Evolutionary conservation across 75 land plant species (phyloP).

Genomic region (Cryptomeria japonica): DNA sequence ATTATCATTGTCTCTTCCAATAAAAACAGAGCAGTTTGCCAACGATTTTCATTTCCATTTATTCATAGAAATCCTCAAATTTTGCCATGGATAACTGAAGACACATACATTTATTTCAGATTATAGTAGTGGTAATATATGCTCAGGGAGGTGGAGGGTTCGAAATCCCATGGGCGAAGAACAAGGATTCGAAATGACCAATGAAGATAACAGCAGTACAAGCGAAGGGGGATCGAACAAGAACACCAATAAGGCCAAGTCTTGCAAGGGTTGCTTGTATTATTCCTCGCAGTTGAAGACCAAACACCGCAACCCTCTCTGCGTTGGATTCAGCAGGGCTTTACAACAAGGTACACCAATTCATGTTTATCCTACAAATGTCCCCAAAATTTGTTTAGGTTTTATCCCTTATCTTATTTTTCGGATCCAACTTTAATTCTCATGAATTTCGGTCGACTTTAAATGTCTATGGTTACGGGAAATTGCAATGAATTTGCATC

Average conservation of each 20-base stretch:
- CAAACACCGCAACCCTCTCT: conserved; percentile 50
- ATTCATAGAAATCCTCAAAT: background rate
- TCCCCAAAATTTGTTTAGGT: background rate
- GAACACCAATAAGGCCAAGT: conserved; percentile 38
- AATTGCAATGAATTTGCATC: background rate
- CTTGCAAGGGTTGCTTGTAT: conserved; percentile 82
- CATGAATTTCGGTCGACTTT: background rate
- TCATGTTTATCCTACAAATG: background rate
- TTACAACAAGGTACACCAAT: conserved; percentile 35
- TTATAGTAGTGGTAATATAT: background rate
- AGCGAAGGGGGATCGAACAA: background rate
- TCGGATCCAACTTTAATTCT: background rate
- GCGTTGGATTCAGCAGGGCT: conserved; percentile 59
- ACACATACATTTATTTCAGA: background rate
- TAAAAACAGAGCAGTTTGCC: background rate
- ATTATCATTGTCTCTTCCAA: background rate
- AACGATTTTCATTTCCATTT: background rate
- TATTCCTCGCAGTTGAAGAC: conserved; percentile 65
- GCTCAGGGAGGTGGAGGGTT: background rate
- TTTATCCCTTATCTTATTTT: background rate
- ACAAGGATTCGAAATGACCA: background rate
- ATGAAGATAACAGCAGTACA: background rate
- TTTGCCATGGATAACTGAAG: background rate
- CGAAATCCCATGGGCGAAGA: conserved; percentile 8
- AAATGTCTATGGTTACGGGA: background rate